Evolutionary conservation across 768 basidiomycete genomes (phyloP).

Genomic region (Rhodotorula babjevae): DNA sequence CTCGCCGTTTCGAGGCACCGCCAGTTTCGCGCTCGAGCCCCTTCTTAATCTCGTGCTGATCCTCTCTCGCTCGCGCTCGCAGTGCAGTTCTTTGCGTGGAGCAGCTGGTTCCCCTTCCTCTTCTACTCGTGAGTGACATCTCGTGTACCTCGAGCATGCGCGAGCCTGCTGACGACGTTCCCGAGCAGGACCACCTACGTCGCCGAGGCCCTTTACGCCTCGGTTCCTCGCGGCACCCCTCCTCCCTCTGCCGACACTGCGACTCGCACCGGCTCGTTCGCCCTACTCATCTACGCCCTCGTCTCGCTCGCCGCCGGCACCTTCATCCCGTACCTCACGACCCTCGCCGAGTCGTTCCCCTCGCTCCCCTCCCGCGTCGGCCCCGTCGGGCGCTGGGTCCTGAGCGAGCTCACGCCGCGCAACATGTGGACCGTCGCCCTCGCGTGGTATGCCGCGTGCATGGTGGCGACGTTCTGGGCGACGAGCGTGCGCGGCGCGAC

Average conservation of each 20-base stretch:
- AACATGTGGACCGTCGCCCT: slow-evolving; percentile 65
- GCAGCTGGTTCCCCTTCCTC: slow-evolving; percentile 36
- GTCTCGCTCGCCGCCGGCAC: slow-evolving; percentile 66
- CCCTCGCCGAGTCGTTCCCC: slow-evolving; percentile 2
- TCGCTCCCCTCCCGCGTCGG: slow-evolving; percentile 17
- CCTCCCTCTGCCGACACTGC: slow-evolving; percentile 56
- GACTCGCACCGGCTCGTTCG: slow-evolving; percentile 74
- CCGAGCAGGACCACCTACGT: slow-evolving; percentile 30
- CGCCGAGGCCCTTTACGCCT: slow-evolving; percentile 28
- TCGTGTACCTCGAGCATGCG: too few relatives aligned
- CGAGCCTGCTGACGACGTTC: neutral
- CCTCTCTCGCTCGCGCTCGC: neutral
- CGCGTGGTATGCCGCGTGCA: slow-evolving; percentile 65
- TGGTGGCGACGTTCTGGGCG: slow-evolving; percentile 63
- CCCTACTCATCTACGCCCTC: slow-evolving; percentile 71
- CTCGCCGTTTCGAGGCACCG: neutral
- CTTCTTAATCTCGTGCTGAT: neutral
- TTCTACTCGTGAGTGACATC: slow-evolving; percentile 25
- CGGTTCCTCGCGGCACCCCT: slow-evolving; percentile 15
- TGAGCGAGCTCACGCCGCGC: slow-evolving; percentile 22
- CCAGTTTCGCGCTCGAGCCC: too few relatives aligned
- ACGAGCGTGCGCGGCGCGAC: slow-evolving; percentile 63
- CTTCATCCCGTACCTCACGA: slow-evolving; percentile 61
- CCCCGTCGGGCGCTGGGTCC: neutral
- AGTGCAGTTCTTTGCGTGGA: slow-evolving; percentile 42